Base-by-base conservation (phyloP, 805 yeast genomes). In the Saccharomyces jurei region DNA sequence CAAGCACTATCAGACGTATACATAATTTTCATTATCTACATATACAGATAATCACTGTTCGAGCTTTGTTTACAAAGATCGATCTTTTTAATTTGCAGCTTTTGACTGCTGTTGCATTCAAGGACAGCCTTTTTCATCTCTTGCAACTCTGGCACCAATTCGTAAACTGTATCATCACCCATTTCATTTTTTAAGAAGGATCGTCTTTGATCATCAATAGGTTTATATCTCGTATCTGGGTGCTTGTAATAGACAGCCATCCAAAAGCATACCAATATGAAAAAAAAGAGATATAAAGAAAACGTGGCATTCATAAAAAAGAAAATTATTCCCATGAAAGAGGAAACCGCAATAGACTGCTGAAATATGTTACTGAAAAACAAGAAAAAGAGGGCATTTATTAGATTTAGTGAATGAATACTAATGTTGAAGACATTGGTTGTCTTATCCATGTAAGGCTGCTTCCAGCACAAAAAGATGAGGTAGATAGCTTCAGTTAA, bases 181-280 rank as follows among this genome's bases (percentile, higher is more conserved):
- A 71, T 70, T 54, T 75, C 82, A 54, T 77, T 75, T 63, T 84
- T 78, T 58, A 91, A 90, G 67, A 94, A 87, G 70, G 92, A 94
- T 21, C 97, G 87, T 51, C 87, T 92, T 68, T 99, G 82, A 68
- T 94, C 99, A 71, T 94, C 99, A 63, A 36, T 36, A 58, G 97
- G 98, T 74, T 89, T 91, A 74, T 94, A 94, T 62, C 96, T 81
- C 9, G 92, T 82, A 71, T 94, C 99, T 52, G 99, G 98, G 70
- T 94, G 89, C 77, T 87, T 89, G 70, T 87, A 84, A 32, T 91
- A 61, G 63, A 94, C 71, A 0, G 97, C 96, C 71, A 89, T 75
- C 5, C 84, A 75, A 74, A 97, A 91, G 1, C 96, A 87, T 41
- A 90, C 81, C 62, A 94, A 83, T 48, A 96, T 90, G 77, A 91